Evolutionary conservation across 768 basidiomycete species (phyloP).

Genomic region (Lactarius deliciosus): DNA sequence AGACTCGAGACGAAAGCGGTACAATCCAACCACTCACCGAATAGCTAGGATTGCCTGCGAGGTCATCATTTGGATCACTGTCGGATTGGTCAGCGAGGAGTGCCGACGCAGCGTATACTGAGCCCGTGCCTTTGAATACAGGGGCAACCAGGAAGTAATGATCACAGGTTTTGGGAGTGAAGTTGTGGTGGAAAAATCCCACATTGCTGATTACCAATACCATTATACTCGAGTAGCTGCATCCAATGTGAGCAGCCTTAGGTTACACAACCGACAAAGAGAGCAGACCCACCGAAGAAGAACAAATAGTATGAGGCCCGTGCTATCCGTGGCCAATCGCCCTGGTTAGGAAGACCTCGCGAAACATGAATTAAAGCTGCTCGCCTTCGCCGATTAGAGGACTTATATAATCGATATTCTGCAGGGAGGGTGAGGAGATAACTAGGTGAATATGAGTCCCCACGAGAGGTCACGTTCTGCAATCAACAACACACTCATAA

Average conservation of each 20-base stretch:
- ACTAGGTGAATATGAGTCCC: slow-evolving; percentile 6
- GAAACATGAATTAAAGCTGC: not conserved
- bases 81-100: not conserved
- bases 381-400: slow-evolving; percentile 10
- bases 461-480: not conserved
- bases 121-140: slow-evolving; percentile 56
- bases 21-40: slow-evolving; percentile 41
- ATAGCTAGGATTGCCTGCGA: slow-evolving; percentile 65
- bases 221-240: slow-evolving; percentile 47
- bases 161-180: slow-evolving; percentile 47
- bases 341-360: not conserved
- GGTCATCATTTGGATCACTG: slow-evolving; percentile 63
- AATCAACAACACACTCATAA: slow-evolving; percentile 24
- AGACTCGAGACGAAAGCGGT: not conserved
- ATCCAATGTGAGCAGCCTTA: not conserved
- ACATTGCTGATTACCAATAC: slow-evolving; percentile 53
- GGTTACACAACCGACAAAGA: not conserved
- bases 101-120: not conserved
- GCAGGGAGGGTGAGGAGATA: slow-evolving; percentile 29
- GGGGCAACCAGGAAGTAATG: slow-evolving; percentile 54
- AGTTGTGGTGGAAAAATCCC: slow-evolving; percentile 55
- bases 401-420: slow-evolving; percentile 26
- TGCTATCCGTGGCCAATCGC: slow-evolving; percentile 4
- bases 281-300: slow-evolving; percentile 21
- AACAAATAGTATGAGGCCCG: slow-evolving; percentile 24